phyloP scores from a whole-genome alignment of 1,284 basidiomycete genomes.

The Exobasidium rhododendri region DNA sequence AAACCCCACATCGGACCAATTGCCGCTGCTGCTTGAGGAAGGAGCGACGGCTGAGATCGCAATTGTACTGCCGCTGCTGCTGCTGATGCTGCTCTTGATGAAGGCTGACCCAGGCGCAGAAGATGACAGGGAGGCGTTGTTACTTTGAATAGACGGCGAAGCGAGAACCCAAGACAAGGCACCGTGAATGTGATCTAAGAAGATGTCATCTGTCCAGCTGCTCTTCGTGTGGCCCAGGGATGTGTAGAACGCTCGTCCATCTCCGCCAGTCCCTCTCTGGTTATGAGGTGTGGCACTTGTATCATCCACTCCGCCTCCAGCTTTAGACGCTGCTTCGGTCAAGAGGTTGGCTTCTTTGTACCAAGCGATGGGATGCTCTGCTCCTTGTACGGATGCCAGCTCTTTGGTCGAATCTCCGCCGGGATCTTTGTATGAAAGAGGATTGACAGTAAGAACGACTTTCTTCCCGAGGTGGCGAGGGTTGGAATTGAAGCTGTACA shows the following conservation, averaged over 20 bases:
- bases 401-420: slow-evolving; percentile 24
- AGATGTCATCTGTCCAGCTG: slow-evolving; percentile 30
- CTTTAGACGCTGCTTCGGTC: slow-evolving; percentile 23
- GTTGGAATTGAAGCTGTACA: slow-evolving; percentile 42
- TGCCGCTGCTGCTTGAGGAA: too few species aligned
- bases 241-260: slow-evolving; percentile 38
- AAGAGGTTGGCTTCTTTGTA: slow-evolving; percentile 40
- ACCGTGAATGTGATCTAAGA: slow-evolving; percentile 37
- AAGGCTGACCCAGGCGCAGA: slow-evolving; percentile 8
- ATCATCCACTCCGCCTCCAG: slow-evolving; percentile 36
- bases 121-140: not conserved
- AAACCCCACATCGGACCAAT: too few species aligned
- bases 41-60: too few species aligned
- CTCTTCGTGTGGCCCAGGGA: slow-evolving; percentile 35
- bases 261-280: slow-evolving; percentile 29
- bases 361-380: slow-evolving; percentile 44
- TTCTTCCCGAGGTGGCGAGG: slow-evolving; percentile 29
- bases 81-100: not conserved
- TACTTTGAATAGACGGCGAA: slow-evolving; percentile 26
- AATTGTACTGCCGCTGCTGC: not conserved
- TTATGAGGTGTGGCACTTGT: slow-evolving; percentile 23
- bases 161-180: slow-evolving; percentile 37
- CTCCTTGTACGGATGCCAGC: slow-evolving; percentile 27
- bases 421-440: slow-evolving; percentile 26
- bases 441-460: slow-evolving; percentile 36